These are phyloP conservation scores for Yamadazyma laniorum DNA, from an alignment of 805 yeast genomes.

Conservation along the genomic window DNA sequence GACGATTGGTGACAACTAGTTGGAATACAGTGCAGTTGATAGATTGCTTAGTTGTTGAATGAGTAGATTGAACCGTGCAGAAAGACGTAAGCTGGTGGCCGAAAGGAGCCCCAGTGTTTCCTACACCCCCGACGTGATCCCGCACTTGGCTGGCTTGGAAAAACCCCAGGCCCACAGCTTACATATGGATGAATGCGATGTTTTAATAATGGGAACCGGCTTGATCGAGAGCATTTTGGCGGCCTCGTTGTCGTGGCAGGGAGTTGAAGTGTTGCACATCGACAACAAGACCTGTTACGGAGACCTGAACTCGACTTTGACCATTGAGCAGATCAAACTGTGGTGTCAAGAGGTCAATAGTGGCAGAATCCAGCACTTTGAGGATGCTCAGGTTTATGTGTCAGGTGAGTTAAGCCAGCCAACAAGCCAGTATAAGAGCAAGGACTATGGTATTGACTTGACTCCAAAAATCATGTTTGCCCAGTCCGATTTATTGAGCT, in stretches of 20 bases:
- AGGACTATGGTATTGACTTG: conserved; percentile 83
- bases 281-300: conserved; percentile 87
- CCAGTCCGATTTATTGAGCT: conserved; percentile 76
- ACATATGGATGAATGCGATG: conserved; percentile 69
- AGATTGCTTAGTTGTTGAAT: too few relatives aligned
- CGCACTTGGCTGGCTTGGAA: conserved; percentile 75
- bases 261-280: conserved; percentile 89
- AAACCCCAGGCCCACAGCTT: conserved; percentile 67
- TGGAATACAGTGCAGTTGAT: too few relatives aligned
- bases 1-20: too few relatives aligned
- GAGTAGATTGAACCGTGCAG: conserved; percentile 21
- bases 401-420: conserved; percentile 50
- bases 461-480: conserved; percentile 88
- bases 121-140: conserved; percentile 50
- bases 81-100: conserved; percentile 45
- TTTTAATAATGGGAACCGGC: conserved; percentile 90
- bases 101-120: conserved; percentile 46
- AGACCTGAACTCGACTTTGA: conserved; percentile 79
- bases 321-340: conserved; percentile 77
- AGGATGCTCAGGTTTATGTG: conserved; percentile 77
- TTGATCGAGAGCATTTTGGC: conserved; percentile 84
- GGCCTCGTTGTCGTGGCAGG: conserved; percentile 96
- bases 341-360: conserved; percentile 78
- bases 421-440: conserved; percentile 33
- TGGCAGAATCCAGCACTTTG: conserved; percentile 44